A percentile compares a stretch with the other conserved stretches of the same genome.
Evolutionary conservation across 225 moss, liverwort and hornwort species (phyloP).

Genomic region (Anthoceros angustus): DNA sequence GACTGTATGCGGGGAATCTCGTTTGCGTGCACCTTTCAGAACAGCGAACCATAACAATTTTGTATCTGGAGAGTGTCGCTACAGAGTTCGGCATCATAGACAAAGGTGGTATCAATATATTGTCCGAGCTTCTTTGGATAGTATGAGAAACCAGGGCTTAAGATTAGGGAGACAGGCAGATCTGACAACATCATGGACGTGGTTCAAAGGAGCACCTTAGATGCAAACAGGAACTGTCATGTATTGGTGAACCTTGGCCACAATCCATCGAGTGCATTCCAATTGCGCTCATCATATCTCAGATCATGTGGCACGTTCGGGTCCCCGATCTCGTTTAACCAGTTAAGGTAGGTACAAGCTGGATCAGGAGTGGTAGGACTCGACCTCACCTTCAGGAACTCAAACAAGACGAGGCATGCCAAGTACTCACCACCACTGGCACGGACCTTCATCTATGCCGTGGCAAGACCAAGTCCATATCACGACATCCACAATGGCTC

Average conservation of each 20-base stretch:
- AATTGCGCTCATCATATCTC: slow-evolving; percentile 52
- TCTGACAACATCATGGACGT: too few species aligned
- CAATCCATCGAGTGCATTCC: slow-evolving; percentile 44
- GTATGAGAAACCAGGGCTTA: too few species aligned
- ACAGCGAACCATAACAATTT: too few species aligned
- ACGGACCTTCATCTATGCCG: slow-evolving; percentile 60
- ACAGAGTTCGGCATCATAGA: too few species aligned
- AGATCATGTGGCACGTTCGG: not conserved
- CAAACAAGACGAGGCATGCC: slow-evolving; percentile 56
- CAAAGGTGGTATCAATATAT: too few species aligned
- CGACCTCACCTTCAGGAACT: slow-evolving; percentile 39
- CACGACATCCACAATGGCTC: slow-evolving; percentile 12
- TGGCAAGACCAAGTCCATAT: slow-evolving; percentile 26
- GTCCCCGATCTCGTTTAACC: not conserved
- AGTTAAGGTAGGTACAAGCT: not conserved
- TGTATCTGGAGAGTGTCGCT: too few species aligned
- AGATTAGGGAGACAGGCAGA: not conserved
- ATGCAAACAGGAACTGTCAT: slow-evolving; percentile 57
- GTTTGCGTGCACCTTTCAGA: not conserved
- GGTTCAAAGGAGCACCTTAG: slow-evolving; percentile 26
- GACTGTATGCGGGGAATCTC: not conserved
- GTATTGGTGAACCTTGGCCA: slow-evolving; percentile 61
- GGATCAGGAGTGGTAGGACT: not conserved
- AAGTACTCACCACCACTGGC: slow-evolving; percentile 70
- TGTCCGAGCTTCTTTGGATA: too few species aligned